phyloP scores from a whole-genome alignment of 192 early-diverging fungal genomes.

The Backusella sp. region DNA sequence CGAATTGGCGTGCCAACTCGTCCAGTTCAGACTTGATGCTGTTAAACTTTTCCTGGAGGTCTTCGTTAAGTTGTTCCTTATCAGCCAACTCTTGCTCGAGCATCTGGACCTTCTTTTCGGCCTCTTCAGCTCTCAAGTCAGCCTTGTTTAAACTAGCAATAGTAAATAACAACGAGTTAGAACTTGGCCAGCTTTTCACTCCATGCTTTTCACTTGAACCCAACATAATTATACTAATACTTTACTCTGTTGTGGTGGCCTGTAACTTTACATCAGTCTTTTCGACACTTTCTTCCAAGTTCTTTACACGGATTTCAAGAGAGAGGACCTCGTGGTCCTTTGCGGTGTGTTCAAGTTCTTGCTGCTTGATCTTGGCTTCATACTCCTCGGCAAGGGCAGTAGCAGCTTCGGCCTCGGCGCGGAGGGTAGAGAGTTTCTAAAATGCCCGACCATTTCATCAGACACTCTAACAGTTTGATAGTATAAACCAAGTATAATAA shows the following conservation, averaged over 20 bases:
- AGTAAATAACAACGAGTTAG: not conserved
- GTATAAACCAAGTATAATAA: constrained; percentile 5
- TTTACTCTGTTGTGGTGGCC: constrained; percentile 63
- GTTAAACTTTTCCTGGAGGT: constrained; percentile 63
- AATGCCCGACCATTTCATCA: not conserved
- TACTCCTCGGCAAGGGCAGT: constrained; percentile 59
- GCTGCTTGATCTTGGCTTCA: constrained; percentile 61
- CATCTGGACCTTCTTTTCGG: constrained; percentile 80
- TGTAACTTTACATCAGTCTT: constrained; percentile 50
- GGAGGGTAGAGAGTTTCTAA: constrained; percentile 65
- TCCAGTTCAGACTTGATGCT: constrained; percentile 78
- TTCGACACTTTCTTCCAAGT: constrained; percentile 35
- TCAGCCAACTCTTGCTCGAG: constrained; percentile 74
- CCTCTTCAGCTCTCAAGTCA: constrained; percentile 80
- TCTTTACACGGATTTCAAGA: constrained; percentile 61
- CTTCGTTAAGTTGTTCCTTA: constrained; percentile 76
- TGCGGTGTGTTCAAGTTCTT: constrained; percentile 55
- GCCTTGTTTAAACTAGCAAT: constrained; percentile 45
- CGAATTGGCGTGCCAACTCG: constrained; percentile 71
- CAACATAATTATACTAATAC: not conserved
- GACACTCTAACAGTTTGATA: not conserved
- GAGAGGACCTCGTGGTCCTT: constrained; percentile 76
- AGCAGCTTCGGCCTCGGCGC: constrained; percentile 65
- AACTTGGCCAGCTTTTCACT: constrained; percentile 18
- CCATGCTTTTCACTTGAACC: not conserved